Percentiles rank a stretch among this genome's conserved stretches.
These are phyloP conservation scores for Populus hybrid DNA, from an alignment of 441 rosid species.

Conservation along the genomic window DNA sequence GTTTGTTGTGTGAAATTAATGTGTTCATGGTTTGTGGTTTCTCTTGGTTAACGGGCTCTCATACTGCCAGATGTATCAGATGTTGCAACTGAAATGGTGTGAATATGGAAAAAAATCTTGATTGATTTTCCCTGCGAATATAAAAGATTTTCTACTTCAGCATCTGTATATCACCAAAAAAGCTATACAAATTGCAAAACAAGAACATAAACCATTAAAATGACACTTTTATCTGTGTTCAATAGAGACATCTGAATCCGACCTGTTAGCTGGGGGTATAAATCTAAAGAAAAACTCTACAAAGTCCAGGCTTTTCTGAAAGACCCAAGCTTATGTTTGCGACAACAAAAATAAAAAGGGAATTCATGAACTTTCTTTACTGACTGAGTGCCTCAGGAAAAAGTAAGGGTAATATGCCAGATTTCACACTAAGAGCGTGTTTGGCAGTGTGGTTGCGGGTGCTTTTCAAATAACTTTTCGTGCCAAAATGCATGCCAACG, in stretches of 20 bases:
- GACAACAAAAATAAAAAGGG: background rate
- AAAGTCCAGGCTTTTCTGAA: background rate
- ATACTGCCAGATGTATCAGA: slow-evolving; percentile 11
- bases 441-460: too few species aligned
- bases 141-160: background rate
- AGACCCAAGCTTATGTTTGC: background rate
- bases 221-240: background rate
- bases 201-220: background rate
- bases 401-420: background rate
- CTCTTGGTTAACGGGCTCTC: slow-evolving; percentile 16
- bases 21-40: slow-evolving; percentile 6
- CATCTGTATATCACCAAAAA: background rate
- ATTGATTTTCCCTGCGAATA: background rate
- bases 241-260: background rate
- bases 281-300: background rate
- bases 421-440: background rate
- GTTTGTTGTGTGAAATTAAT: slow-evolving; percentile 27
- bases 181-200: background rate
- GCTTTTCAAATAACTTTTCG: too few species aligned
- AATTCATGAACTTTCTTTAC: background rate
- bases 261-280: background rate
- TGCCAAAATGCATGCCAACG: too few species aligned
- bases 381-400: background rate
- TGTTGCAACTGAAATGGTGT: background rate
- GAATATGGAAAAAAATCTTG: background rate